Base-by-base conservation (phyloP, 1,284 basidiomycete genomes). In the Ceratobasidium sp. region DNA sequence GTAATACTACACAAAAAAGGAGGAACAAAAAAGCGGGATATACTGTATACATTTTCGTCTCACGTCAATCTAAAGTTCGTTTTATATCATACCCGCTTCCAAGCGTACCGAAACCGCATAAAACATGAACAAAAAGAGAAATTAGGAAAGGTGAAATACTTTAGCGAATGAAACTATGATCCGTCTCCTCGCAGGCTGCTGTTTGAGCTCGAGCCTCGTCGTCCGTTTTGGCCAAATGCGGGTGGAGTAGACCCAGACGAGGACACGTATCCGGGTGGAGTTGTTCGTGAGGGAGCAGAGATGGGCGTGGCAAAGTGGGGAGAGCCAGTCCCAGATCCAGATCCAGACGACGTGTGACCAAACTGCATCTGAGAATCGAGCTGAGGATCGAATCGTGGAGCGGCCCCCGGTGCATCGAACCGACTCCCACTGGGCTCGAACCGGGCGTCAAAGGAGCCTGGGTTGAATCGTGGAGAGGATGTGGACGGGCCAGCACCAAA, bases 211-310 rank as follows among this genome's bases (percentile, higher is more conserved):
- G 61, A 64, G 2, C 61, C 23, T 26, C 61, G 6, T 12, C 43
- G 43, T 30, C 46, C 61, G 21, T 26, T 23, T 23, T 12, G 41
- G 10, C 41, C 30, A 9, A 50, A 52, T 45, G 45, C 61, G 21
- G 61, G 61, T 43, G 55, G 55, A 36, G 61, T 64, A 1, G 61
- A 64, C 21, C 18, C 23, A 50, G 61, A 32, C n/a, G 41, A 46
- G 5, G 62, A 55, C 16, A 30, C 46, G 41, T 52, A 67, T 32
- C 48, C 62, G 16, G 62, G 28, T 10, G 62, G 62, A n/a, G 62
- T 65, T 23, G 48, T 26, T 32, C 30, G 62, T 18, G 50, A 26
- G 16, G 30, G 62, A 3, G 39, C 36, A 43, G 59, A 39, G 5
- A 12, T 32, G n/a, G 16, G 10, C 39, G 60, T 30, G 60, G 58